Base-by-base conservation (phyloP, 805 yeast genomes). In the Kluyveromyces starmeri region DNA sequence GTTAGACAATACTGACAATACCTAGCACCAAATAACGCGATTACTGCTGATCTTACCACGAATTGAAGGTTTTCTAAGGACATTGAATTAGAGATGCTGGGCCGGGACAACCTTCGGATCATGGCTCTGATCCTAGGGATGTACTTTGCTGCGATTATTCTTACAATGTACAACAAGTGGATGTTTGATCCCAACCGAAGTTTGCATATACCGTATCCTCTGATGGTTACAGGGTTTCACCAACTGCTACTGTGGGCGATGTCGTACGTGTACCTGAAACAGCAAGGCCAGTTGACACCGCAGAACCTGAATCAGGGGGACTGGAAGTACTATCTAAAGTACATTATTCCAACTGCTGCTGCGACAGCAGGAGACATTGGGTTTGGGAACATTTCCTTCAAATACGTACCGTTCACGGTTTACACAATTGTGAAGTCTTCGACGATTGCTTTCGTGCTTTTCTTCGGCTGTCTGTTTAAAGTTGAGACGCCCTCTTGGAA, bases 291-390 rank as follows among this genome's bases (percentile, higher is more conserved):
- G 71, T 88, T 34, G 53, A 68, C 5, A 55, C 19, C 61, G 68
- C 28, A 44, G 81, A 37, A 56, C 63, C 43, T 28, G 65, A 29
- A 51, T 58, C 32, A 3, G 39, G 34, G 14, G 46, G 52, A 62
- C 13, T 47, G 54, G 49, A 43, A 43, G 21, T 65, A 64, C 34
- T 75, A 77, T 45, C 10, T 71, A 5, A 59, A 61, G 16, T 77
- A 70, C 34, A 75, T 85, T 26, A 51, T 83, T 2, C 96, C 96
- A 0, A 85, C 96, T 51, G 80, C 95, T 0, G 28, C 83, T 10
- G 92, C 96, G 0, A 74, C 88, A 2, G 85, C 94, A 2, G 89
- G 94, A 12, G 99, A 92, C 58, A 86, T 92, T 44, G 97, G 98
- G 1, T 67, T 86, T 43, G 89, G 95, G 20, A 92, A 92, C 57